Conservation (phyloP, 2,329 filamentous ascomycete genomes). For the Fusarium sp. region DNA sequence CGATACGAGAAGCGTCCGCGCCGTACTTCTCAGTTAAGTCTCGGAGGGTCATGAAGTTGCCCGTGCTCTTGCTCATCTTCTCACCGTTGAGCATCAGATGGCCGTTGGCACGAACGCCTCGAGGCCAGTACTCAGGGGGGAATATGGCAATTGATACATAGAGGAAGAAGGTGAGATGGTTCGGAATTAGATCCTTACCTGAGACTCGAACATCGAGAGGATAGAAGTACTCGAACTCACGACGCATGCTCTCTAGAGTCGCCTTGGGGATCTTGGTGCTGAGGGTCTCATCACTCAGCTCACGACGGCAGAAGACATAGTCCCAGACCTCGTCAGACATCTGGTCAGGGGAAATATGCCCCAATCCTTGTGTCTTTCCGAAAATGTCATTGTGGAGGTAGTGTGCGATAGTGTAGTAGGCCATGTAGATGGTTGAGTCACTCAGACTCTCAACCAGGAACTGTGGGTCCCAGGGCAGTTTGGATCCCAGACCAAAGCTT, state of each 20-base stretch:
- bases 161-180: conserved; percentile 95
- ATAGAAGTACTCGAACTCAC: conserved; percentile 98
- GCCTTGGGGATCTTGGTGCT: conserved; percentile 79
- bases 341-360: conserved; percentile 82
- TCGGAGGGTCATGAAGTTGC: conserved; percentile 93
- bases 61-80: conserved; percentile 98
- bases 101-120: conserved; percentile 87
- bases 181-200: conserved; percentile 93
- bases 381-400: conserved; percentile 88
- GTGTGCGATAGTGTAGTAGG: conserved; percentile 77
- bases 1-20: conserved; percentile 90
- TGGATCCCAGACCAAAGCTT: conserved; percentile 91
- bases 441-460: conserved; percentile 94
- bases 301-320: conserved; percentile 86
- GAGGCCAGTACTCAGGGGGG: conserved; percentile 88
- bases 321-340: conserved; percentile 98
- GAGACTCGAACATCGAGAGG: conserved; percentile 89
- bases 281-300: conserved; percentile 75
- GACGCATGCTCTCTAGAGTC: conserved; percentile 81
- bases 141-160: conserved; percentile 95
- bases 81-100: conserved; percentile 95
- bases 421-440: conserved; percentile 94
- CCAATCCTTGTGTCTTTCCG: conserved; percentile 76
- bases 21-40: conserved; percentile 93
- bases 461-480: conserved; percentile 91